phyloP scores from a whole-genome alignment of 1,284 basidiomycete species.

The Trichosporon coremiiforme region DNA sequence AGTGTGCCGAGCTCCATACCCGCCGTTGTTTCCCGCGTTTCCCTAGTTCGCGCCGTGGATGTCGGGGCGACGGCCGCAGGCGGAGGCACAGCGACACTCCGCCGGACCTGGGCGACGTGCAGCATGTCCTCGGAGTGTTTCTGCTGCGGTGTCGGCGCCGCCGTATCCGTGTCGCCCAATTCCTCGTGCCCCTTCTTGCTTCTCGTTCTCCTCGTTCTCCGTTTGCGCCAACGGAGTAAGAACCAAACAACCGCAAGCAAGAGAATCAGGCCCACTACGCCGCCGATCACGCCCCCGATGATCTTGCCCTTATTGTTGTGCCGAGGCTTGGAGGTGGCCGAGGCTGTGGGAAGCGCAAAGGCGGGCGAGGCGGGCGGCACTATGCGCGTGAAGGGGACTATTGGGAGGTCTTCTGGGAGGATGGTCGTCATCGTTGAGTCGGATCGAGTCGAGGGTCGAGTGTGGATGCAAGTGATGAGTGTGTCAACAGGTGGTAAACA shows the following conservation, averaged over 20 bases:
- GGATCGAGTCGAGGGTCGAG: too few species aligned
- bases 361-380: neutral
- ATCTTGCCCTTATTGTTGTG: neutral
- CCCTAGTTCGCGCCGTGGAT: too few species aligned
- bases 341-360: neutral
- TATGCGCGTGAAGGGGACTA: neutral
- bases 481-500: too few species aligned
- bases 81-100: too few species aligned
- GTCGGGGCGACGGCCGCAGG: too few species aligned
- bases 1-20: too few species aligned
- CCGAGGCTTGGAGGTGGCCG: neutral
- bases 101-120: conserved; percentile 5
- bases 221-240: neutral
- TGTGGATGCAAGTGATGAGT: too few species aligned
- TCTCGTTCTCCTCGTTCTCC: neutral
- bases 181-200: neutral
- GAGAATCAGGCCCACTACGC: neutral
- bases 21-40: too few species aligned
- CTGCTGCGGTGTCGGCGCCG: conserved; percentile 8
- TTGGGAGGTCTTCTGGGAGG: too few species aligned
- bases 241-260: neutral
- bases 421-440: too few species aligned
- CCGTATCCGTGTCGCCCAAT: neutral
- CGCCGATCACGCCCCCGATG: conserved; percentile 10
- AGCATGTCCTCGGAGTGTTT: neutral